Evolutionary conservation across 139 green algal genomes (phyloP), one percentile per base, ranked within the genome.

Genomic region (Mesostigma viride): DNA sequence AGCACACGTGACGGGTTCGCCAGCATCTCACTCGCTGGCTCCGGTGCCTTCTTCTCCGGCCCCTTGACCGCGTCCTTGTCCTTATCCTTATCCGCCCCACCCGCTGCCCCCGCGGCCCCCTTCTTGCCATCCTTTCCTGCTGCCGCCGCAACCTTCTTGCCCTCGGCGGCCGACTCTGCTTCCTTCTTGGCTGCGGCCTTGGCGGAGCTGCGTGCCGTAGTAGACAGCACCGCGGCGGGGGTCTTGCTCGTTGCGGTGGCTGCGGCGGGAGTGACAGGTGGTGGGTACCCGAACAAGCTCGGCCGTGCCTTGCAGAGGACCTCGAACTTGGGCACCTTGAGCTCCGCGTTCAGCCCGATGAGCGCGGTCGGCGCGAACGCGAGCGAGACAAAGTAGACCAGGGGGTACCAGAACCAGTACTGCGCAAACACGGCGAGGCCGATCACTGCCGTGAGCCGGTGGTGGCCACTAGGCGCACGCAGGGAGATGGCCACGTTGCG

Each of bases 361-460:
- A 96, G 57, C 0, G 88, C 90, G 4, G 83, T 88, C 22, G 93
- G 91, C 60, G 84, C 68, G 66, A 98, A 84, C 0, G 83, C 70
- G 26, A 98, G 81, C 48, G 60, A 80, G 8, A 97, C 58, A 78
- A 94, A 95, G 83, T 97, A 95, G 14, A 80, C 78, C 27, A 98
- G 73, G 2, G 91, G 91, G 82, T 95, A 95, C 91, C 91, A 98
- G 82, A 95, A 96, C 93, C 93, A 99, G 82, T 95, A 94, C 76
- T 97, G 90, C 11, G 82, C 87, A 82, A 99, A 99, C 26, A 98
- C 70, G 1, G 88, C 84, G 60, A 97, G 80, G 1, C 86, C 90
- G 2, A 97, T 68, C 8, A 95, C 76, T 35, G 82, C 81, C 28
- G 87, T 94, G 72, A 92, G 85, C 8, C 94, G 82, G 76, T 87